Evolutionary conservation across 2,329 filamentous ascomycete species (phyloP), one percentile per base, ranked within the genome.

Genomic region (Alternaria longipes): DNA sequence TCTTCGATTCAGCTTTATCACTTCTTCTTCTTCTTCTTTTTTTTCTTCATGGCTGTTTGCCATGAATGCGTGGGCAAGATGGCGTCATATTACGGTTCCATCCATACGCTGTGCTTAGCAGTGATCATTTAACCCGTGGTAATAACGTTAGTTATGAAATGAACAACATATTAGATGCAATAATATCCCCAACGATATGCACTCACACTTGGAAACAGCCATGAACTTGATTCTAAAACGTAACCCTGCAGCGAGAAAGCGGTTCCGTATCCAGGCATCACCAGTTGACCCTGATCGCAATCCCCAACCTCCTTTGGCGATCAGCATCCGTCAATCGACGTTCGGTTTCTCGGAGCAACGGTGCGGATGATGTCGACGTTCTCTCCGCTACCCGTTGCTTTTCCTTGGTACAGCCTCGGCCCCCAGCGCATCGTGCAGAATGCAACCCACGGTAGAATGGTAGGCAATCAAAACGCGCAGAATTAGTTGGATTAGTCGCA

Each of bases 401-500:
- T 38, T 50, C 46, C 32, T 38, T 50, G 46, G 46, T 50, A 50
- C 46, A 50, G 12, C 20, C 32, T 38, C 14, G 46, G 46, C 32
- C 32, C 3, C 46, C 14, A 7, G 46, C 9, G 4, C 20, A 30
- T n/a, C 22, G 18, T 14, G 46, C 46, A 36, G 20, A 36, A 36
- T 9, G 14, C 20, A 5, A 22, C 36, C 20, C 30, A 36, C 30
- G 46, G 46, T 49, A 49, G 28, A 1, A 36, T n/a, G 1, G 18
- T 18, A 36, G 16, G 46, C 5, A 36, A 20, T n/a, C 36, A 24
- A 3, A 38, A 24, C 30, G 20, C 32, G 46, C 20, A 38, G 32
- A 14, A 50, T 26, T 36, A 38, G 46, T n/a, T 20, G 8, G 20
- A 36, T 20, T 36, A 22, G 9, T 12, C 18, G 36, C 11, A 8